These are phyloP conservation scores for Entamoeba histolytica DNA, from an alignment of 208 protist genomes.

Conservation along the genomic window DNA sequence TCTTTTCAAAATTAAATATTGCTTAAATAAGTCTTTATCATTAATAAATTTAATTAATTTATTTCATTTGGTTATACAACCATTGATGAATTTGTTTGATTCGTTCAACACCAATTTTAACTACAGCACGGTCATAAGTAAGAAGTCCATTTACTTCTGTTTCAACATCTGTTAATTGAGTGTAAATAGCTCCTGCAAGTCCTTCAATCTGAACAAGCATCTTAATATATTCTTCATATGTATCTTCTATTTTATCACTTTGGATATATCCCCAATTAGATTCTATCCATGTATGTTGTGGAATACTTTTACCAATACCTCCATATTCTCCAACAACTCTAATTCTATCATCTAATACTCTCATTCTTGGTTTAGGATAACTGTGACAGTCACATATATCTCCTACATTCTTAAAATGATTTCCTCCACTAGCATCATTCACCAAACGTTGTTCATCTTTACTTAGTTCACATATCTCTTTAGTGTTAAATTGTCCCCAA, in stretches of 20 bases:
- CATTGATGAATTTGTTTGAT: not conserved
- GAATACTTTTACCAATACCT: not conserved
- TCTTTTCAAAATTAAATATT: not conserved
- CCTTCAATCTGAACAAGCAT: not conserved
- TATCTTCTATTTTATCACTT: not conserved
- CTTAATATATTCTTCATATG: not conserved
- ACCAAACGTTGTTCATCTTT: not conserved
- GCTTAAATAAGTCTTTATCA: too few species aligned
- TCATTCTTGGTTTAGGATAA: not conserved
- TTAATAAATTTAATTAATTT: not conserved
- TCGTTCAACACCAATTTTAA: not conserved
- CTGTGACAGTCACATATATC: not conserved
- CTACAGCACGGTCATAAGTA: not conserved
- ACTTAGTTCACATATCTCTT: not conserved
- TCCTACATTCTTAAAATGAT: not conserved
- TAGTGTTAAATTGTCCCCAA: not conserved
- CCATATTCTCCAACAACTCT: not conserved
- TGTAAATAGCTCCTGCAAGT: not conserved
- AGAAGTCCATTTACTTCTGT: not conserved
- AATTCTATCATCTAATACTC: not conserved
- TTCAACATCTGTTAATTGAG: not conserved
- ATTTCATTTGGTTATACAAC: not conserved
- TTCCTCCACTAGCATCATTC: not conserved
- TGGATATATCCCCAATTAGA: not conserved
- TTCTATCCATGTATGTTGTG: not conserved